These are phyloP conservation scores for Rostrohypoxylon terebratum DNA, from an alignment of 495 filamentous ascomycete species.

Conservation along the genomic window DNA sequence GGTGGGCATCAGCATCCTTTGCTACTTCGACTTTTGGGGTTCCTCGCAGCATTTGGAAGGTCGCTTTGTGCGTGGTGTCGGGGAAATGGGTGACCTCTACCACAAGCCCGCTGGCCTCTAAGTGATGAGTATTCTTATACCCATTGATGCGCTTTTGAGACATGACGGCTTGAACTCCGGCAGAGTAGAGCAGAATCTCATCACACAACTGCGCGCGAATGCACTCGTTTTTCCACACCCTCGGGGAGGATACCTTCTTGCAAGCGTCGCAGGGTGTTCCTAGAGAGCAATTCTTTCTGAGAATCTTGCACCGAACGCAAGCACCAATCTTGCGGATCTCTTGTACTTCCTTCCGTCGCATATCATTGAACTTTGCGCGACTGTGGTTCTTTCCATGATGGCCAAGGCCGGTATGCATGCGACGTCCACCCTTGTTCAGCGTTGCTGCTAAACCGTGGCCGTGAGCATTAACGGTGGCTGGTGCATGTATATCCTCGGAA, in stretches of 20 bases:
- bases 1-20: slow-evolving; percentile 12
- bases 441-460: slow-evolving; percentile 37
- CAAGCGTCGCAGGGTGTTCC: slow-evolving; percentile 87
- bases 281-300: slow-evolving; percentile 86
- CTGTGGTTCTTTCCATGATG: slow-evolving; percentile 53
- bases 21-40: slow-evolving; percentile 53
- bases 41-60: slow-evolving; percentile 66
- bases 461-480: slow-evolving; percentile 46
- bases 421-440: slow-evolving; percentile 56
- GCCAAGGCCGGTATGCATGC: slow-evolving; percentile 52
- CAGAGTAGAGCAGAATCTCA: slow-evolving; percentile 77
- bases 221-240: slow-evolving; percentile 82
- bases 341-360: slow-evolving; percentile 80
- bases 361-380: slow-evolving; percentile 75
- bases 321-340: slow-evolving; percentile 83
- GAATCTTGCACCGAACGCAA: slow-evolving; percentile 86
- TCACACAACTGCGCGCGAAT: slow-evolving; percentile 80
- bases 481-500: slow-evolving; percentile 49
- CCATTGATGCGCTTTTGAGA: slow-evolving; percentile 72
- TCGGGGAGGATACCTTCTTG: slow-evolving; percentile 74
- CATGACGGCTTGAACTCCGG: slow-evolving; percentile 75
- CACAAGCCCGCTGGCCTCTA: slow-evolving; percentile 67
- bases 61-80: slow-evolving; percentile 64
- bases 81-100: slow-evolving; percentile 78
- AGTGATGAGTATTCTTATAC: slow-evolving; percentile 67